A percentile compares a stretch with the other conserved stretches of the same genome.
phyloP scores from a whole-genome alignment of 208 protist genomes.

The Trypanosoma cruzi region DNA sequence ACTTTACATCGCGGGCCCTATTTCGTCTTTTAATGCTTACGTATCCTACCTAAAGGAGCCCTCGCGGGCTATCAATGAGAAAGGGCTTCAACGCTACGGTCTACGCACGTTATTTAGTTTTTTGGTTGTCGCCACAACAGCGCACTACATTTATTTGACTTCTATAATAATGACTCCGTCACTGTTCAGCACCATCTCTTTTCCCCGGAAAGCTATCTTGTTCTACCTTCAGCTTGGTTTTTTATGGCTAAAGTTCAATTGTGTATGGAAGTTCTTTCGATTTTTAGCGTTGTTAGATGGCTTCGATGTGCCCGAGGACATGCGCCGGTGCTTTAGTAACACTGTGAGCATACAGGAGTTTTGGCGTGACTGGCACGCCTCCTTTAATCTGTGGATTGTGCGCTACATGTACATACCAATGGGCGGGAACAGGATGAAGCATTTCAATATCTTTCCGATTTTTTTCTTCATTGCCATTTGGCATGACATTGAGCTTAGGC shows the following conservation, averaged over 20 bases:
- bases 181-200: conserved; percentile 23
- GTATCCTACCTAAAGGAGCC: conserved; percentile 59
- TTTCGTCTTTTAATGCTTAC: conserved; percentile 91
- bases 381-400: conserved; percentile 94
- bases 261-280: conserved; percentile 81
- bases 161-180: conserved; percentile 29
- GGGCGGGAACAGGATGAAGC: conserved; percentile 53
- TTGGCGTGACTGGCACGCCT: conserved; percentile 93
- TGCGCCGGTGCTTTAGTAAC: conserved; percentile 74
- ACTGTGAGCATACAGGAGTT: conserved; percentile 83
- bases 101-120: conserved; percentile 34
- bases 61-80: conserved; percentile 27
- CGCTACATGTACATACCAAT: conserved; percentile 89
- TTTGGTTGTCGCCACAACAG: conserved; percentile 14
- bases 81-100: conserved; percentile 24
- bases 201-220: conserved; percentile 25
- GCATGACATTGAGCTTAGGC: conserved; percentile 85
- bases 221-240: conserved; percentile 48
- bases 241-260: conserved; percentile 77
- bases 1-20: conserved; percentile 91
- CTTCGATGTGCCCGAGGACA: conserved; percentile 83
- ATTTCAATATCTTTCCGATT: conserved; percentile 83
- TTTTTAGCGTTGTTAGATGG: conserved; percentile 68
- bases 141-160: conserved; percentile 58
- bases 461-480: conserved; percentile 94